A percentile compares a stretch with the other conserved stretches of the same genome.
Evolutionary conservation across 306 rosid genomes (phyloP).

Genomic region (Inga leiocalycina): DNA sequence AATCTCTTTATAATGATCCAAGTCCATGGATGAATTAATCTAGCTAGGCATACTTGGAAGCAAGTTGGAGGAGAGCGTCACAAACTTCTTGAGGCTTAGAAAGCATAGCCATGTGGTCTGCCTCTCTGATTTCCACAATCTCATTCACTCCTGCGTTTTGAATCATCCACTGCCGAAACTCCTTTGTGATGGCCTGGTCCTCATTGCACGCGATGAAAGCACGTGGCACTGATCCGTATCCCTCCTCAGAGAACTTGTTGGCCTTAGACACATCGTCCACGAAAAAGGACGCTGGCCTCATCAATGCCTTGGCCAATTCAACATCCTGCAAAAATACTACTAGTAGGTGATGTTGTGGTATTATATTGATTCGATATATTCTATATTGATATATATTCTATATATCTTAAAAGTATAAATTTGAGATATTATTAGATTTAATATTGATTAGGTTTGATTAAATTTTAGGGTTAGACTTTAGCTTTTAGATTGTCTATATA

Average conservation of each 20-base stretch:
- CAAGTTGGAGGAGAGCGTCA: slow-evolving; percentile 35
- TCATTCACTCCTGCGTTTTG: slow-evolving; percentile 11
- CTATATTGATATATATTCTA: too few relatives aligned
- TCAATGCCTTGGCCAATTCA: slow-evolving; percentile 44
- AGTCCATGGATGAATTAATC: background rate
- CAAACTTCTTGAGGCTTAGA: slow-evolving; percentile 45
- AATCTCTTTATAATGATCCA: too few relatives aligned
- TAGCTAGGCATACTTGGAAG: background rate
- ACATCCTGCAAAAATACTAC: slow-evolving; percentile 44
- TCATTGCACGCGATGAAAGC: slow-evolving; percentile 39
- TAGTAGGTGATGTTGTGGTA: too few relatives aligned
- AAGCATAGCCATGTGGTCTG: slow-evolving; percentile 58
- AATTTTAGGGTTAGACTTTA: too few relatives aligned
- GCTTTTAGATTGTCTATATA: too few relatives aligned
- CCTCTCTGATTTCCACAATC: slow-evolving; percentile 50
- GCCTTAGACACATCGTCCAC: slow-evolving; percentile 44
- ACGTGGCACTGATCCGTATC: slow-evolving; percentile 49
- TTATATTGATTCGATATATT: too few relatives aligned
- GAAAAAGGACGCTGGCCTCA: slow-evolving; percentile 48
- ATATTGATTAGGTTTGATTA: too few relatives aligned
- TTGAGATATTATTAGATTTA: too few relatives aligned
- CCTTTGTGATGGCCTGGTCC: slow-evolving; percentile 36
- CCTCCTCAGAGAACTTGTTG: slow-evolving; percentile 35
- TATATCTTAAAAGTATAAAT: too few relatives aligned
- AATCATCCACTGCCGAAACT: slow-evolving; percentile 59